Evolutionary conservation across 164 flowering plant species (phyloP), one percentile per base, ranked within the genome.

Genomic region (Macadamia tetraphylla): DNA sequence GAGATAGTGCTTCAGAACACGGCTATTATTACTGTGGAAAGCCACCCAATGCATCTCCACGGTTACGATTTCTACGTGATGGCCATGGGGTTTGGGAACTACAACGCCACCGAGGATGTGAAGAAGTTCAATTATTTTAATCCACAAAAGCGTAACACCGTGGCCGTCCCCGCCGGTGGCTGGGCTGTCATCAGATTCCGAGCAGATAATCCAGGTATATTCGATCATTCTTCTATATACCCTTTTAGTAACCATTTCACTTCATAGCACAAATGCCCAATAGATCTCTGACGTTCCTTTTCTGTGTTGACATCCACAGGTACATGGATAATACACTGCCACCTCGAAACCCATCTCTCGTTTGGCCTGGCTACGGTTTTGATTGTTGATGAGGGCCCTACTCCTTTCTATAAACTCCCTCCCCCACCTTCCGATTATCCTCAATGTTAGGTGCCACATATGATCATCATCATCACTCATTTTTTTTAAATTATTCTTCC

Each of bases 21-120:
- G 1, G 87, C 90, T 0, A 29, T 89, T 14, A 0, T 87, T 3
- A 68, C 62, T 5, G 51, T 71, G 4, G 93, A 91, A 72, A 89
- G 82, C 68, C 93, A 90, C 63, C 96, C 91, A 1, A 83, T 90
- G 0, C 93, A 90, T 61, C 53, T 89, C 6, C 97, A 91, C 29
- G 91, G 94, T 1, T 82, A 74, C 70, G 79, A 87, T 56, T 91
- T 91, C 78, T 75, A 80, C 63, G 86, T 91, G 0, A 23, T 89
- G 74, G 97, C 84, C 6, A 90, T 86, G 72, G 97, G 97, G 3
- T 89, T 88, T 57, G 97, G 97, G 11, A 91, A 88, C 57, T 91
- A 73, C 64, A 60, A 89, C 58, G 30, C 73, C 0, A 1, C 29
- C 0, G 71, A 6, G 0, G 95, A 83, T 30, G 57, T 65, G 18